Base-by-base conservation (phyloP, 176 grass and related monocot species). In the Paspalum notatum region DNA sequence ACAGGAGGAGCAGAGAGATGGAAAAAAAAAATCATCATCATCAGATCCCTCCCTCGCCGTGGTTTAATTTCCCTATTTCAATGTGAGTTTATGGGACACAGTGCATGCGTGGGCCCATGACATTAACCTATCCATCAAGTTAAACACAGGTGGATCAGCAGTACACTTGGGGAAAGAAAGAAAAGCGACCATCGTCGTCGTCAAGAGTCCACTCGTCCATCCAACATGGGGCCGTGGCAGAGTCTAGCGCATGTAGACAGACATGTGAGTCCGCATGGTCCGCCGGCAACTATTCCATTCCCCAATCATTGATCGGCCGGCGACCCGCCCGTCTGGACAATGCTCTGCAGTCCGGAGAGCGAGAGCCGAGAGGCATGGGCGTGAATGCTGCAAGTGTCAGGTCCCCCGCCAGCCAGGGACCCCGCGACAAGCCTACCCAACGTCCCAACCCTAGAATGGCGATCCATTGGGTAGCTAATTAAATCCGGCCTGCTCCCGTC, bases 241-340 rank as follows among this genome's bases (percentile, higher is more conserved):
- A 7, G 42, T 68, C 41, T 6, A 38, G 11, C 10, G 6, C 42
- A 55, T 47, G 40, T 44, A 75, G 69, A 17, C 51, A 75, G 69
- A 17, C 14, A 53, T 12, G 38, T 62, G 5, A 9, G 53, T 56
- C 57, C 74, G 60, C 56, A 71, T 4, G 79, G 71, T 59, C 53
- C 5, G 8, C 9, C 52, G 8, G 49, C 58, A 43, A 58, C 75
- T 43, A 25, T 59, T 67, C 65, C 73, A 9, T 71, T 47, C 22
- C 25, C 72, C 56, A 87, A 88, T 88, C 75, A 79, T 84, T 72
- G 66, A 78, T 37, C 49, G 14, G 12, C 20, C 38, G 38, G 39
- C 63, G 66, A 45, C 9, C 74, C 63, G 66, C 21, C 9, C 74
- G 16, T 21, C 40, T 18, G 20, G 24, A 77, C 79, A 82, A 40